Evolutionary conservation across 176 grass and related monocot species (phyloP).

Genomic region (Secale cereale): DNA sequence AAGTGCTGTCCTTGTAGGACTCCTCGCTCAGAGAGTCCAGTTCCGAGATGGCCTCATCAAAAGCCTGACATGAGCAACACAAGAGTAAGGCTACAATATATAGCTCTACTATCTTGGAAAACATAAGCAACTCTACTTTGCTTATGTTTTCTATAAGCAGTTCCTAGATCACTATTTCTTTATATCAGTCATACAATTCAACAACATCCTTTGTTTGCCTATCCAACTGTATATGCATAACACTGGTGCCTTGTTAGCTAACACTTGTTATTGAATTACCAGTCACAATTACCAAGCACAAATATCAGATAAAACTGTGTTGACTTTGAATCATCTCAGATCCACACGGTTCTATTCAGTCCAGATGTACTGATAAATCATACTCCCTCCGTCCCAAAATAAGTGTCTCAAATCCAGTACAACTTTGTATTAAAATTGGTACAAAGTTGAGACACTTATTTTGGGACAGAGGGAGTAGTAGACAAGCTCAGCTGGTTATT

Average conservation of each 20-base stretch:
- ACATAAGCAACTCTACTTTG: background rate
- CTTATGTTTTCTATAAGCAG: too few species aligned
- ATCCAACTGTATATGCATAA: background rate
- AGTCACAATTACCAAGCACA: background rate
- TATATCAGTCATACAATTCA: background rate
- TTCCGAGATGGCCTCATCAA: constrained; percentile 78
- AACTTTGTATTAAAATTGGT: too few species aligned
- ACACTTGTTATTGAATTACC: background rate
- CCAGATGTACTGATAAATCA: background rate
- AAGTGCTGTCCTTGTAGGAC: constrained; percentile 74
- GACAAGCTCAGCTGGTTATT: background rate
- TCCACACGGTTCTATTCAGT: constrained; percentile 6
- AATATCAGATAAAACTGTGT: background rate
- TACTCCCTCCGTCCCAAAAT: too few species aligned
- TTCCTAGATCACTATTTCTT: background rate
- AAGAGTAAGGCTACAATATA: background rate
- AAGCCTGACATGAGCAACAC: constrained; percentile 38
- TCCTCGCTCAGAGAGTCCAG: constrained; percentile 72
- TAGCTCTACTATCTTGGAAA: background rate
- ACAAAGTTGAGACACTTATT: too few species aligned
- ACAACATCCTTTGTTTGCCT: background rate
- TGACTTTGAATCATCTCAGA: constrained; percentile 6
- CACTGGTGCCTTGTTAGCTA: background rate
- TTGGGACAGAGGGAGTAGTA: too few species aligned
- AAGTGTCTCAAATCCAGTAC: too few species aligned